A percentile compares a stretch with the other conserved stretches of the same genome.
phyloP scores from a whole-genome alignment of 345 rosid genomes.

The Luvunga scandens region DNA sequence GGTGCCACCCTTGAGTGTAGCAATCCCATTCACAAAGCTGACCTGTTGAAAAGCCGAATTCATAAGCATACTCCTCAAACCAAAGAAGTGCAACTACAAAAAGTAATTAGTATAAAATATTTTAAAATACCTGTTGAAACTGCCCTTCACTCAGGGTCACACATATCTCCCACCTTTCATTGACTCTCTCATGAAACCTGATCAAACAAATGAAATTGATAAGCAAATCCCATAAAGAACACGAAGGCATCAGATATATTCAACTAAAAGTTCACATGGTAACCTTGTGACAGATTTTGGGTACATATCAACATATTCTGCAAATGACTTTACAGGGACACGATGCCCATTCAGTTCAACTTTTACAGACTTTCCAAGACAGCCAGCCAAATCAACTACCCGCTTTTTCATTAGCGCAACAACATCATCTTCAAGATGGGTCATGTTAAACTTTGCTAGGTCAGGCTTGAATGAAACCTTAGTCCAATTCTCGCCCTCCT shows the following conservation, averaged over 20 bases:
- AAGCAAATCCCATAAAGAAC: not conserved
- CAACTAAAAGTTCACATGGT: not conserved
- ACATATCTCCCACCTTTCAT: conserved; percentile 90
- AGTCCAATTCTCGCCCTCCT: conserved; percentile 81
- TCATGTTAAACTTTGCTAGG: conserved; percentile 74
- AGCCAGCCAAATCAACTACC: conserved; percentile 90
- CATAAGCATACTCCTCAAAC: not conserved
- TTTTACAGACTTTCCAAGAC: conserved; percentile 88
- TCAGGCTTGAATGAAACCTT: conserved; percentile 90
- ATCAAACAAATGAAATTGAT: conserved; percentile 15
- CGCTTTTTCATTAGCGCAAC: conserved; percentile 90
- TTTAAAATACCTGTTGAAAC: conserved; percentile 75
- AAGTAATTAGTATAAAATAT: not conserved
- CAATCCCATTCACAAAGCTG: conserved; percentile 86
- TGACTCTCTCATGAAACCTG: conserved; percentile 71
- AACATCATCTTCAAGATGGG: conserved; percentile 79
- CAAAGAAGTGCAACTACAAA: not conserved
- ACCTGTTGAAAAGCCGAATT: conserved; percentile 44
- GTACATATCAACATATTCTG: conserved; percentile 75
- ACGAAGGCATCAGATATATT: not conserved
- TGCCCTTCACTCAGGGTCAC: conserved; percentile 87
- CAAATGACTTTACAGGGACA: conserved; percentile 71
- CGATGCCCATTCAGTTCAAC: conserved; percentile 80
- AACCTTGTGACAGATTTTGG: conserved; percentile 68
- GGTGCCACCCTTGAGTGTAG: conserved; percentile 96